Conservation (phyloP, 208 protist species). For the Phytomonas sp. region DNA sequence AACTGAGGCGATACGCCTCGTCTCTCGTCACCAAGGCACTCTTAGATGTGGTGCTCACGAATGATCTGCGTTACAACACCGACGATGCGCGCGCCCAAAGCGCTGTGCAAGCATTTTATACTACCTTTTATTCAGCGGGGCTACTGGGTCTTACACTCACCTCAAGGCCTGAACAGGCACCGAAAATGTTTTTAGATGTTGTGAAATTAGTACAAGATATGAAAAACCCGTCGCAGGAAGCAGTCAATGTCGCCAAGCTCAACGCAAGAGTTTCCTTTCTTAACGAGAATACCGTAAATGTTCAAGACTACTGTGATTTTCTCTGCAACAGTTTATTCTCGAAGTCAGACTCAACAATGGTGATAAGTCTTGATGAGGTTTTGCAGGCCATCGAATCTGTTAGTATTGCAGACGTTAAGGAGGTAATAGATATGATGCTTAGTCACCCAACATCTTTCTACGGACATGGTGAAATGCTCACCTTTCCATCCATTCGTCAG, state of each 20-base stretch:
- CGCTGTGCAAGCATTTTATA: conserved; percentile 72
- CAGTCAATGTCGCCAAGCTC: conserved; percentile 44
- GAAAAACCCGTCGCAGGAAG: conserved; percentile 20
- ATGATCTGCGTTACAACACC: conserved; percentile 37
- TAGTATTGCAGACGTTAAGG: conserved; percentile 48
- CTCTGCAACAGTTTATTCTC: conserved; percentile 67
- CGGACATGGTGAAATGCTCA: conserved; percentile 71
- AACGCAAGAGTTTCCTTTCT: conserved; percentile 47
- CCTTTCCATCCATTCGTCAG: conserved; percentile 75
- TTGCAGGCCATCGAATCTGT: conserved; percentile 52
- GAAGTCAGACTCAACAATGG: conserved; percentile 23
- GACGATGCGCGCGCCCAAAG: conserved; percentile 32
- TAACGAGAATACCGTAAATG: conserved; percentile 50
- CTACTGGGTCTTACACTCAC: conserved; percentile 72
- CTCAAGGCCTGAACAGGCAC: conserved; percentile 36
- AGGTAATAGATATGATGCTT: conserved; percentile 62
- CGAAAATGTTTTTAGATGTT: conserved; percentile 55
- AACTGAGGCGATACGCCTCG: conserved; percentile 61
- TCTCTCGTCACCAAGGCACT: conserved; percentile 56
- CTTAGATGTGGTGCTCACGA: conserved; percentile 51
- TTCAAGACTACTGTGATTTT: conserved; percentile 84
- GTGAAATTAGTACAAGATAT: conserved; percentile 33
- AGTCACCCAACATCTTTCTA: conserved; percentile 60
- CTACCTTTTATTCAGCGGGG: conserved; percentile 66
- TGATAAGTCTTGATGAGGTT: conserved; percentile 42